These are phyloP conservation scores for Podospora comata DNA, from an alignment of 495 filamentous ascomycete genomes.

Conservation along the genomic window DNA sequence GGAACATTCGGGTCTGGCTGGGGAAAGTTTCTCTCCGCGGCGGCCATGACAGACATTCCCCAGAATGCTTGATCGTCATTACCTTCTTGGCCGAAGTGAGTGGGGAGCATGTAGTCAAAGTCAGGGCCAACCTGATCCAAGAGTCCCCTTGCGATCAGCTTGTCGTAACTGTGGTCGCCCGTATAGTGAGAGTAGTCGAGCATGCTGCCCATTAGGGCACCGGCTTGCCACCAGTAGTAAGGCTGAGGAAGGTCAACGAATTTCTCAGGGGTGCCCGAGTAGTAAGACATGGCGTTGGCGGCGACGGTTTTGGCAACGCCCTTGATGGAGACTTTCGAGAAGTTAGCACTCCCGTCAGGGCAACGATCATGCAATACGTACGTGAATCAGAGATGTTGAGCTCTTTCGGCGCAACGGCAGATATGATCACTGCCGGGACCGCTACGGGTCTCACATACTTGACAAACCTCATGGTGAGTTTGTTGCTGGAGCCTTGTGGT, in stretches of 20 bases:
- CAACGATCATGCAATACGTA: constrained; percentile 14
- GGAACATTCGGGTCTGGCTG: constrained; percentile 53
- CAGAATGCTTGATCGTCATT: constrained; percentile 84
- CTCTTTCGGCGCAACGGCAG: constrained; percentile 37
- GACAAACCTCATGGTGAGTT: not conserved
- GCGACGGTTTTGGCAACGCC: constrained; percentile 49
- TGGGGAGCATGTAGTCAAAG: constrained; percentile 55
- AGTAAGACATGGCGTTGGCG: constrained; percentile 57
- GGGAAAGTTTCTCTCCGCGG: constrained; percentile 70
- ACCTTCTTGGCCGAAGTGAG: constrained; percentile 48
- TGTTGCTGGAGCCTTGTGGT: not conserved
- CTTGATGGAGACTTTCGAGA: constrained; percentile 45
- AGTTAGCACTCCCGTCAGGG: not conserved
- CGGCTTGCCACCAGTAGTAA: constrained; percentile 83
- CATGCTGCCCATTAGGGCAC: constrained; percentile 67
- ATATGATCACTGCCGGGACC: constrained; percentile 2
- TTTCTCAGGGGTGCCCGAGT: constrained; percentile 58
- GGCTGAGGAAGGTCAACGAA: constrained; percentile 65
- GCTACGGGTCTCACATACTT: not conserved
- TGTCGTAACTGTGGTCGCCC: constrained; percentile 69
- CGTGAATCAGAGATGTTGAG: constrained; percentile 44
- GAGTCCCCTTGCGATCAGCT: constrained; percentile 62
- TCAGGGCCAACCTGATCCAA: constrained; percentile 60
- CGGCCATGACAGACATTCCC: constrained; percentile 69
- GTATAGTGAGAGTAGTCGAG: constrained; percentile 86